A percentile compares a stretch with the other conserved stretches of the same genome.
Conservation (phyloP, 2,329 filamentous ascomycete species). For the Spiromastix sp. region DNA sequence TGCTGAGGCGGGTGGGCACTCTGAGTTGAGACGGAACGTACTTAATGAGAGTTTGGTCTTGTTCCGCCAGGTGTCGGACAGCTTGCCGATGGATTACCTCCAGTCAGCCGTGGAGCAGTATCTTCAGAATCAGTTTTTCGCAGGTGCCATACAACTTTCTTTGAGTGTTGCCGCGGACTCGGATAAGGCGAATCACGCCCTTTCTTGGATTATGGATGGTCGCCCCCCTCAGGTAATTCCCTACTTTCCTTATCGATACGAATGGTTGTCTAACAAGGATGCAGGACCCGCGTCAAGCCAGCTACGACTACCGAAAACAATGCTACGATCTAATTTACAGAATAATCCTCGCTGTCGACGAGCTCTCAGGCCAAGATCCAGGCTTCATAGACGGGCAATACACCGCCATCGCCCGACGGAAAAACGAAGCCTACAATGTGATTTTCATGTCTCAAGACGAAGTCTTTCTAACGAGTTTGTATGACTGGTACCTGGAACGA, state of each 20-base stretch:
- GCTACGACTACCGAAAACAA: slow-evolving; percentile 60
- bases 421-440: slow-evolving; percentile 79
- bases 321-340: slow-evolving; percentile 84
- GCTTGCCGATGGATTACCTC: slow-evolving; percentile 70
- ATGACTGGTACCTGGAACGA: slow-evolving; percentile 89
- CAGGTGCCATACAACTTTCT: slow-evolving; percentile 77
- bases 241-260: too few species aligned
- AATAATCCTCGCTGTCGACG: slow-evolving; percentile 70
- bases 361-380: slow-evolving; percentile 55
- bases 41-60: slow-evolving; percentile 81
- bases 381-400: slow-evolving; percentile 67
- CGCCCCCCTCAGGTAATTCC: slow-evolving; percentile 46
- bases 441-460: slow-evolving; percentile 83
- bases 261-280: too few species aligned
- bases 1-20: slow-evolving; percentile 63
- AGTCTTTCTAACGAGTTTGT: slow-evolving; percentile 92
- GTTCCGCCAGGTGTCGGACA: slow-evolving; percentile 80
- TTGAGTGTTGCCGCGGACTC: slow-evolving; percentile 72
- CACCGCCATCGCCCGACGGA: slow-evolving; percentile 65
- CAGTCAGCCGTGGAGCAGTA: slow-evolving; percentile 70
- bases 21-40: slow-evolving; percentile 64
- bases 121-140: slow-evolving; percentile 74
- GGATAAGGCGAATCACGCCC: slow-evolving; percentile 76
- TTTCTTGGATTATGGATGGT: slow-evolving; percentile 80
- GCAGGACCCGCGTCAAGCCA: slow-evolving; percentile 56